These are phyloP conservation scores for Aspergillus egyptiacus DNA, from an alignment of 495 filamentous ascomycete species.

Conservation along the genomic window DNA sequence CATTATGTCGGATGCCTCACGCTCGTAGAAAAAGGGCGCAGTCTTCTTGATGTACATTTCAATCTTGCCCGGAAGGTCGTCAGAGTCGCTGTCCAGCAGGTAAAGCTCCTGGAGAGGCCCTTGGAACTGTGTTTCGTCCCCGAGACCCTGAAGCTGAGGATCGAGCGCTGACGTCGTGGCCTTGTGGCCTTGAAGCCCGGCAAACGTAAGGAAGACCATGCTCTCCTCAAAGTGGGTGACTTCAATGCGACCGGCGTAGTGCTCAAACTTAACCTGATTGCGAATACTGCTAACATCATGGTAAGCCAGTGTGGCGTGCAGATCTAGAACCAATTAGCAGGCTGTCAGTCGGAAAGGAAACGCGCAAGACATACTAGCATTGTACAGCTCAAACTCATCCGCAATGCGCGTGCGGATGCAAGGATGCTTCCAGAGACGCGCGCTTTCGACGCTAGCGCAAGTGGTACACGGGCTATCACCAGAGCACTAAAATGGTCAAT, in stretches of 20 bases:
- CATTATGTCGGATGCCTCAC: slow-evolving; percentile 64
- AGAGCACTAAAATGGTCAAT: slow-evolving; percentile 50
- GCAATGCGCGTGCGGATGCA: slow-evolving; percentile 72
- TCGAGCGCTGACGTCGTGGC: slow-evolving; percentile 42
- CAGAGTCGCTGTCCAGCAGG: slow-evolving; percentile 59
- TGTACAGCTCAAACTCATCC: slow-evolving; percentile 67
- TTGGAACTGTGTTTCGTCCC: slow-evolving; percentile 39
- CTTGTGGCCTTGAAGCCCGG: slow-evolving; percentile 43
- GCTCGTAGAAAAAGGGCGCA: slow-evolving; percentile 53
- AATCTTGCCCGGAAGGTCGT: slow-evolving; percentile 61
- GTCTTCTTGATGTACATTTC: slow-evolving; percentile 66
- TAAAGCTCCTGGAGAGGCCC: slow-evolving; percentile 41
- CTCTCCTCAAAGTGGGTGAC: slow-evolving; percentile 63
- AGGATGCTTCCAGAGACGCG: slow-evolving; percentile 72
- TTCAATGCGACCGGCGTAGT: slow-evolving; percentile 57
- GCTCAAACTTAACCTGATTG: slow-evolving; percentile 49
- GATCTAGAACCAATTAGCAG: slow-evolving; percentile 32
- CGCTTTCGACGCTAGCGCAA: slow-evolving; percentile 71
- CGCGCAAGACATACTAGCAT: slow-evolving; percentile 43
- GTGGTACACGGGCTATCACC: slow-evolving; percentile 73
- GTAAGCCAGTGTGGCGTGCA: slow-evolving; percentile 63
- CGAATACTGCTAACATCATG: slow-evolving; percentile 57
- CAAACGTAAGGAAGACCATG: slow-evolving; percentile 45
- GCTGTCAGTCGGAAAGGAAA: not conserved
- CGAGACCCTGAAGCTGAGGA: slow-evolving; percentile 49